phyloP scores from a whole-genome alignment of 495 filamentous ascomycete genomes.

The Margaritispora aquatica region DNA sequence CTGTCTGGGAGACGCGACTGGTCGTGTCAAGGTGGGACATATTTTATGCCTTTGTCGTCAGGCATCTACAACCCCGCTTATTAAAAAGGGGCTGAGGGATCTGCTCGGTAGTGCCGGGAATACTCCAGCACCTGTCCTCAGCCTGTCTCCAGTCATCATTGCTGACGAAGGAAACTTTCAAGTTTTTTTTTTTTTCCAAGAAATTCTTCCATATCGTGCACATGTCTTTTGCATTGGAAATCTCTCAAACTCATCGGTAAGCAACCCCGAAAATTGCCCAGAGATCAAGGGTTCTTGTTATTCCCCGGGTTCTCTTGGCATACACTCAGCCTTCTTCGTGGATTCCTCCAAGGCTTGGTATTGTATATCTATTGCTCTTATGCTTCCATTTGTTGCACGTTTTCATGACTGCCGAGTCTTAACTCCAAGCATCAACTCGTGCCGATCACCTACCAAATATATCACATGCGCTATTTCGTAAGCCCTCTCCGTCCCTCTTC shows the following conservation, averaged over 20 bases:
- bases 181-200: not conserved
- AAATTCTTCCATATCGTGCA: not conserved
- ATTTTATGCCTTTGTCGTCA: not conserved
- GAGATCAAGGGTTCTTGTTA: not conserved
- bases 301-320: not conserved
- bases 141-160: too few species aligned
- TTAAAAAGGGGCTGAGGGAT: not conserved
- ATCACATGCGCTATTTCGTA: not conserved
- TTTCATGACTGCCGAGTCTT: not conserved
- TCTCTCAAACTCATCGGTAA: too few species aligned
- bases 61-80: not conserved
- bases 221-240: too few species aligned
- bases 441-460: not conserved
- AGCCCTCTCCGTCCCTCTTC: not conserved
- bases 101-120: not conserved
- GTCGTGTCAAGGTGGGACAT: not conserved
- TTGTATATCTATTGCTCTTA: too few species aligned
- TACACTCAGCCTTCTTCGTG: not conserved
- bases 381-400: not conserved
- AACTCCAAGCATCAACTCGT: not conserved
- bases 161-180: not conserved
- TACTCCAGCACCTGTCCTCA: not conserved
- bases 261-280: too few species aligned
- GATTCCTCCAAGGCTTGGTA: not conserved
- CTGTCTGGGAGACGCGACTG: slow-evolving; percentile 6